Conservation (phyloP, 2,329 filamentous ascomycete species). For the Sporothrix brunneoviolacea region DNA sequence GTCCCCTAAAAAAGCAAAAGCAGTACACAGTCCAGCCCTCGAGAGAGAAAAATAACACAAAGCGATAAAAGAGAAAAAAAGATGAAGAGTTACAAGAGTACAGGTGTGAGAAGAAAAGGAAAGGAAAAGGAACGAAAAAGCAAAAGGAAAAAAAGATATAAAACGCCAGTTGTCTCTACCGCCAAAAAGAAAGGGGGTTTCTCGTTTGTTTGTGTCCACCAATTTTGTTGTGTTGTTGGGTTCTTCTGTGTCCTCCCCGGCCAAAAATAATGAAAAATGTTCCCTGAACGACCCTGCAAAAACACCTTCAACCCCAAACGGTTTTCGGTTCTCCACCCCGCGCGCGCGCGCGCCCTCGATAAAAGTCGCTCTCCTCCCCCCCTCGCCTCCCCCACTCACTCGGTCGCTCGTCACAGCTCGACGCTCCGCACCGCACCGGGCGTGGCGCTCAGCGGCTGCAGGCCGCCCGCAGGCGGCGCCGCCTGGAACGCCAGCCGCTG, state of each 20-base stretch:
- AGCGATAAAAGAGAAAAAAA: neutral
- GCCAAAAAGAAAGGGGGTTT: neutral
- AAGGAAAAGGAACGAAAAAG: slow-evolving; percentile 2
- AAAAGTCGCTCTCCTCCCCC: neutral
- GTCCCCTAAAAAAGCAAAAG: too few species aligned
- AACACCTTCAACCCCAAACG: too few species aligned
- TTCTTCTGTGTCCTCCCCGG: neutral
- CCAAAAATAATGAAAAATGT: too few species aligned
- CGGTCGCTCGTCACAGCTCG: slow-evolving; percentile 37
- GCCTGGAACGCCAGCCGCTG: slow-evolving; percentile 50
- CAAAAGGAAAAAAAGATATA: neutral
- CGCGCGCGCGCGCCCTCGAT: too few species aligned
- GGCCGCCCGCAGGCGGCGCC: slow-evolving; percentile 33
- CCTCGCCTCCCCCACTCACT: neutral
- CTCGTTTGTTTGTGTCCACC: neutral
- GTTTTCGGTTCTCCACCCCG: neutral
- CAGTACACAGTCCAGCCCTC: too few species aligned
- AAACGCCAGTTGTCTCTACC: slow-evolving; percentile 10
- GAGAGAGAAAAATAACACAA: too few species aligned
- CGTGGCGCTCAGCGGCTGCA: slow-evolving; percentile 50
- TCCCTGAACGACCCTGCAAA: too few species aligned
- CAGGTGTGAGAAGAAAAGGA: neutral
- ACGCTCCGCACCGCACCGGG: slow-evolving; percentile 49
- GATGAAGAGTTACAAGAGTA: neutral
- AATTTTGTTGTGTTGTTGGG: neutral